Base-by-base conservation (phyloP, 108 stramenopile genomes). In the Fistulifera pelliculosa region DNA sequence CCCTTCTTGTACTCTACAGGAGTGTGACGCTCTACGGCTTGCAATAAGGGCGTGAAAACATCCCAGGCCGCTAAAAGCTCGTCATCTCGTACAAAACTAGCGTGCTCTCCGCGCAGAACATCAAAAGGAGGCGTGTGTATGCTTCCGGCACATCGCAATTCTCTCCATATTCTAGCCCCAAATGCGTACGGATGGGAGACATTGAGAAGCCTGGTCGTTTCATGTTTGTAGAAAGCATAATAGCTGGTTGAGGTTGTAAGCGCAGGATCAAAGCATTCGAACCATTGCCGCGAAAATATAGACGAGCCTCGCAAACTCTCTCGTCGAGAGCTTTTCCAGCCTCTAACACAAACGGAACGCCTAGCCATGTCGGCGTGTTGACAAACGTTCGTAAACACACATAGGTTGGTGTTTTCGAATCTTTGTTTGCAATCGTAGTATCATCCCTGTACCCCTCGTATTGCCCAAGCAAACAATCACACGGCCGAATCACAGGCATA, bases 321-420 rank as follows among this genome's bases (percentile, higher is more conserved):
- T 98, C 93, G 50, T 96, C 71, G 41, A 99, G 70, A 0, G 94
- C 95, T 60, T 99, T 99, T 11, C 98, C 98, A 1, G 96, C 96
- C 67, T 95, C 93, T 54, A 99, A 64, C 40, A 98, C 81, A 66
- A 98, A 95, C 8, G 96, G 96, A 6, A 99, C 98, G 24, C 96
- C 96, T 16, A 79, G 75, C 98, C 98, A 99, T 25, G 95, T 80
- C n/a, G 75, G 84, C 48, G 91, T 98, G 59, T 97, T 65, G 54
- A 99, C 75, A 66, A 61, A 77, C 59, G 87, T 78, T 41, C 85
- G 78, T 18, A 93, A 62, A 0, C 76, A 74, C 25, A 87, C 88
- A 62, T 93, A 99, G 1, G 98, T 99, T 22, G 96, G 94, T 17
- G 81, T 80, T 56, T 75, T 91, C 1, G 92, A 83, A 24, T 87